Evolutionary conservation across 306 rosid species (phyloP).

Genomic region (Begonia masoniana): DNA sequence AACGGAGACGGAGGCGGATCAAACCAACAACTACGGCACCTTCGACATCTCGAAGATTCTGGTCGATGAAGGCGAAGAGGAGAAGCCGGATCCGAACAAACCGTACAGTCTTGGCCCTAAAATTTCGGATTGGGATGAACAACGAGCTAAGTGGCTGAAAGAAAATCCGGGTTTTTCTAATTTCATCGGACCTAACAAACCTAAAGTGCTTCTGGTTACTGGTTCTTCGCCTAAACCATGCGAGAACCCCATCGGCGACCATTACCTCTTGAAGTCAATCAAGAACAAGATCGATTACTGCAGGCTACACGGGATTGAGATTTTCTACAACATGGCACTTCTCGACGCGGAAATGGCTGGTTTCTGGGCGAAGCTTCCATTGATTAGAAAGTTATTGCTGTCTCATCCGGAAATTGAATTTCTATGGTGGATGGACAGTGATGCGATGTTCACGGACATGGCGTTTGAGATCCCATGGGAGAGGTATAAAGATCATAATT

Average conservation of each 20-base stretch:
- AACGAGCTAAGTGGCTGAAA: slow-evolving; percentile 45
- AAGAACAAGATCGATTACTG: slow-evolving; percentile 85
- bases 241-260: slow-evolving; percentile 78
- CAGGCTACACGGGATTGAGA: slow-evolving; percentile 63
- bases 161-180: slow-evolving; percentile 43
- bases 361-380: slow-evolving; percentile 85
- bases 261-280: slow-evolving; percentile 53
- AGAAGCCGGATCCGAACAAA: slow-evolving; percentile 19
- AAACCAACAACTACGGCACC: slow-evolving; percentile 39
- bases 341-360: slow-evolving; percentile 81
- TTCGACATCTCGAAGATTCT: slow-evolving; percentile 47
- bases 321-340: slow-evolving; percentile 67
- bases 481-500: slow-evolving; percentile 41
- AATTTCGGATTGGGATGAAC: slow-evolving; percentile 57
- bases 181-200: slow-evolving; percentile 50
- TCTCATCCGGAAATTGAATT: slow-evolving; percentile 78
- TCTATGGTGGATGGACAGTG: slow-evolving; percentile 92
- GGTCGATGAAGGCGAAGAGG: slow-evolving; percentile 23
- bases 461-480: slow-evolving; percentile 78
- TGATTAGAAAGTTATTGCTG: slow-evolving; percentile 58
- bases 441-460: slow-evolving; percentile 89
- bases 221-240: slow-evolving; percentile 87
- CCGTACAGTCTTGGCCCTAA: slow-evolving; percentile 58
- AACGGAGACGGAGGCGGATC: slow-evolving; percentile 9
- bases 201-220: slow-evolving; percentile 63